Percentiles rank a stretch among this genome's conserved stretches.
Conservation (phyloP, 2,329 filamentous ascomycete species). For the Lasiodiplodia theobromae region DNA sequence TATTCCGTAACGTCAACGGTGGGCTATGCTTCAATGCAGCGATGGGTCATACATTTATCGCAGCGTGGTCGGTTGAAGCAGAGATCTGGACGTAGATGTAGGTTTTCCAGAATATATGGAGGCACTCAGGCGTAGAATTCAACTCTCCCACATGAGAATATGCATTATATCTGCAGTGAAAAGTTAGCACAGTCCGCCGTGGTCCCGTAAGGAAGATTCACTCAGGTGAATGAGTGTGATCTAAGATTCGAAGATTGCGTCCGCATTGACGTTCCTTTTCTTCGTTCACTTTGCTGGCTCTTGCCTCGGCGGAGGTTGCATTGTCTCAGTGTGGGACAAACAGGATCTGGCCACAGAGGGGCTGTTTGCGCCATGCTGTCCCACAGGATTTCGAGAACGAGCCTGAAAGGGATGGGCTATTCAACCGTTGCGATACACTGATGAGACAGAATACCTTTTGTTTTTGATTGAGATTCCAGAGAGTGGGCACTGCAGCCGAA, state of each 20-base stretch:
- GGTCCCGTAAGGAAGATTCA: no score
- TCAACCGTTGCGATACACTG: slow-evolving; percentile 48
- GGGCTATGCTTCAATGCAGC: no score
- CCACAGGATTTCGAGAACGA: slow-evolving; percentile 54
- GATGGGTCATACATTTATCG: no score
- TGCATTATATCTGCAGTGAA: no score
- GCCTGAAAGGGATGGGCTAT: slow-evolving; percentile 49
- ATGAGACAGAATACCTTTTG: slow-evolving; percentile 27
- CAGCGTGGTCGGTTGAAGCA: no score
- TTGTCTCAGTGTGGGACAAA: slow-evolving; percentile 34
- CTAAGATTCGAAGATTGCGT: background rate
- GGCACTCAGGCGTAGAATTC: no score
- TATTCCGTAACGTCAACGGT: slow-evolving; percentile 35
- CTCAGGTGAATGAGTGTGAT: background rate
- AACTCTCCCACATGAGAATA: no score
- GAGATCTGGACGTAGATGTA: no score
- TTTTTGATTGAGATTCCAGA: no score
- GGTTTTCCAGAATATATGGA: no score
- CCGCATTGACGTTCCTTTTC: background rate
- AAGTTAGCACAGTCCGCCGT: no score
- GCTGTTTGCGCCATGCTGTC: slow-evolving; percentile 37
- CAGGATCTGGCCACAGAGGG: slow-evolving; percentile 41
- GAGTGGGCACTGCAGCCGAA: no score
- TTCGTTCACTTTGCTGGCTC: background rate
- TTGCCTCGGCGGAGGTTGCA: background rate